phyloP scores from a whole-genome alignment of 305 asterid species.

The Andrographis paniculata region DNA sequence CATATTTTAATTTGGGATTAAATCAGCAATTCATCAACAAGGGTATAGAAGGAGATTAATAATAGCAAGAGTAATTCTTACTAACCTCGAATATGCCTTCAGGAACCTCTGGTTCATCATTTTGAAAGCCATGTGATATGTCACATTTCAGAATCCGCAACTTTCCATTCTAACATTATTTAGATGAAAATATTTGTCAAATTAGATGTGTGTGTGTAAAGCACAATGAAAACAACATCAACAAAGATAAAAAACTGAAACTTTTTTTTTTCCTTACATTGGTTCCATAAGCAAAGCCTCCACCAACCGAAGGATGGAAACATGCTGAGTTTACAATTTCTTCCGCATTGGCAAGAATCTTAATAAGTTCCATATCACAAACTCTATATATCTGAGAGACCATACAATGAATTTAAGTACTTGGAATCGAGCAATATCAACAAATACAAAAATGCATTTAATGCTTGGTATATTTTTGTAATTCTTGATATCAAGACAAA shows the following conservation, averaged over 20 bases:
- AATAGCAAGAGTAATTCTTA: conserved; percentile 13
- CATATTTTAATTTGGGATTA: too few relatives aligned
- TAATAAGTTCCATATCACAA: conserved; percentile 93
- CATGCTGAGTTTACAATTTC: conserved; percentile 98
- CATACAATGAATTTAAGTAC: conserved; percentile 11
- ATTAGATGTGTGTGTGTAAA: conserved; percentile 11
- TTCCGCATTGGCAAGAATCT: conserved; percentile 93
- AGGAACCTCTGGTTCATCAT: conserved; percentile 36
- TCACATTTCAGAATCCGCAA: conserved; percentile 78
- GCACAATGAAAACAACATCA: conserved; percentile 4
- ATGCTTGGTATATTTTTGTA: neutral
- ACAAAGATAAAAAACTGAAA: conserved; percentile 1
- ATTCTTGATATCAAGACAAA: too few relatives aligned
- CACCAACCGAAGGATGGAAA: conserved; percentile 91
- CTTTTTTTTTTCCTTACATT: conserved; percentile 45
- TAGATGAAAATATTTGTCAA: conserved; percentile 11
- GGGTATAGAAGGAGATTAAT: neutral
- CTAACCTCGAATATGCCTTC: conserved; percentile 86
- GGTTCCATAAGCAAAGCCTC: conserved; percentile 97
- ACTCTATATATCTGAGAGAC: conserved; percentile 70
- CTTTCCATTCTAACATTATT: conserved; percentile 75
- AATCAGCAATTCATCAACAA: too few relatives aligned
- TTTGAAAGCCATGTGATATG: conserved; percentile 46
- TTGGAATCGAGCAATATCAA: neutral
- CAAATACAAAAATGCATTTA: neutral